Evolutionary conservation across 2,329 filamentous ascomycete genomes (phyloP), one percentile per base, ranked within the genome.

Genomic region (Purpureocillium lavendulum): DNA sequence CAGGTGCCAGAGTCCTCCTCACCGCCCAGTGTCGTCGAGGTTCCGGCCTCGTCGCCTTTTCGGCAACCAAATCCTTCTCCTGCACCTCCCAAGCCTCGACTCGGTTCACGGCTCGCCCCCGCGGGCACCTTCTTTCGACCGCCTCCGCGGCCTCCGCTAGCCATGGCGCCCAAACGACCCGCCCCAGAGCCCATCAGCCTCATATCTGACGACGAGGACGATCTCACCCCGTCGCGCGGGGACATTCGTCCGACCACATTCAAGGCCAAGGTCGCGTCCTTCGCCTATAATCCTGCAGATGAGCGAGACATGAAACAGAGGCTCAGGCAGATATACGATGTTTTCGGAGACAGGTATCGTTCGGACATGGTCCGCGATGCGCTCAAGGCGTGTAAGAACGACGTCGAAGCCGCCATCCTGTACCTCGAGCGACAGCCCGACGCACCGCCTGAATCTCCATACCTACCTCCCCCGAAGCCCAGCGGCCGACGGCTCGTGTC

Each of bases 31-130:
- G 52, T 67, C 14, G 56, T 96, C 40, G 89, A 95, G 59, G 89
- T 96, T 3, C 81, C 83, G 24, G 86, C 87, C n/a, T 96, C 89
- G 3, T 96, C 90, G 1, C 89, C 88, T 2, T 71, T 81, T 41
- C 73, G 75, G 43, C 54, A 56, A 57, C 51, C 39, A 50, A 53
- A 37, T 41, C 50, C 21, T 26, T 26, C 21, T 26, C 21, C 21
- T 10, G 21, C 21, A 26, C 6, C 21, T 5, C 21, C 21, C 21
- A 26, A 26, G 21, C 40, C 54, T 18, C 49, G 49, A 36, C 43
- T 66, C 18, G 75, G 73, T 16, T 79, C 69, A 45, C 63, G 77
- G 33, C 83, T 94, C 67, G 84, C 86, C 29, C 85, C 87, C 21
- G 74, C 80, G 34, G 84, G 87, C 7, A 94, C 87, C 1, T 60